phyloP scores from a whole-genome alignment of 148 eudicot genomes.

The Polygonum maritimum region DNA sequence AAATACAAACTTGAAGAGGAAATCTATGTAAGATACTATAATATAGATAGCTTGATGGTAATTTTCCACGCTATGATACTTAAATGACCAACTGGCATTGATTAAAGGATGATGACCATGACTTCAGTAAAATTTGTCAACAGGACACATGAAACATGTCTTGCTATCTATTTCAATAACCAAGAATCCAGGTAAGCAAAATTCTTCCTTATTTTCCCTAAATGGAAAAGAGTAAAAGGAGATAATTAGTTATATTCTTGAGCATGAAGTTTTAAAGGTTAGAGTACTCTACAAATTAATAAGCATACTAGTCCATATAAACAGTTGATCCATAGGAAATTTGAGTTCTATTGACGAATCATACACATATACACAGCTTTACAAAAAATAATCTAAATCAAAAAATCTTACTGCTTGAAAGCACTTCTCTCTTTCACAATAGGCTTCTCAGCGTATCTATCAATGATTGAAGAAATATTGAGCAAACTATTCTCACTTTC shows the following conservation, averaged over 20 bases:
- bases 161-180: neutral
- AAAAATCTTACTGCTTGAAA: constrained; percentile 42
- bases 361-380: neutral
- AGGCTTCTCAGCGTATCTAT: constrained; percentile 49
- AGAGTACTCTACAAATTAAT: neutral
- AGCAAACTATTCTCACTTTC: constrained; percentile 35
- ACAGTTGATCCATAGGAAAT: neutral
- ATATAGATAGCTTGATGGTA: too few relatives aligned
- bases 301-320: neutral
- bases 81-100: neutral
- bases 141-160: neutral
- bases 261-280: neutral
- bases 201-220: neutral
- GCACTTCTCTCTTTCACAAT: constrained; percentile 59
- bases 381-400: neutral
- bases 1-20: too few relatives aligned
- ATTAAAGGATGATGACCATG: neutral
- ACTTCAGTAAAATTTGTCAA: neutral
- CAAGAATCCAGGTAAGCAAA: neutral
- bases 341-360: constrained; percentile 1
- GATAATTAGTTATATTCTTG: neutral
- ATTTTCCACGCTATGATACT: too few relatives aligned
- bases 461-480: constrained; percentile 35
- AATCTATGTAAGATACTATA: too few relatives aligned
- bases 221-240: neutral